These are phyloP conservation scores for Wallacemonas sp. DNA, from an alignment of 208 protist genomes.

Conservation along the genomic window DNA sequence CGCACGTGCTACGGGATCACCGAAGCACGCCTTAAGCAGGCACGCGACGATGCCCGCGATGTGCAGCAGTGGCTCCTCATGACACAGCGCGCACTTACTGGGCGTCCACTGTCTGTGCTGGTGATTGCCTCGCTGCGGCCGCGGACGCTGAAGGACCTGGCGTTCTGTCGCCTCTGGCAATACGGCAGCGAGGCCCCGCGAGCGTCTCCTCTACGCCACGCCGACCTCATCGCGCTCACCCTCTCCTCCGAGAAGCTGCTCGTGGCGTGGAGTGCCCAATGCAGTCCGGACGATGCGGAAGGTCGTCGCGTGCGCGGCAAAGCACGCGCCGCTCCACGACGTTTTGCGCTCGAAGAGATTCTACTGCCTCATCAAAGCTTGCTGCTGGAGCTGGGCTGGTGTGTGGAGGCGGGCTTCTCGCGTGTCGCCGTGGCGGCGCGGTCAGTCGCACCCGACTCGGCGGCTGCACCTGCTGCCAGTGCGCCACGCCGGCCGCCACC, in stretches of 20 bases:
- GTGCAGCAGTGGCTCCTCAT: constrained; percentile 18
- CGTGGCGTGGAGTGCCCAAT: neutral
- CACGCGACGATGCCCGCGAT: constrained; percentile 19
- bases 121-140: constrained; percentile 30
- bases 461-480: constrained; percentile 4
- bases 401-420: constrained; percentile 19
- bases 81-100: neutral
- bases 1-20: constrained; percentile 5
- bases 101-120: constrained; percentile 11
- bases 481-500: constrained; percentile 9
- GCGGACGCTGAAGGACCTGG: constrained; percentile 24
- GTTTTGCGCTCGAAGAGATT: neutral
- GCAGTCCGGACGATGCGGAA: neutral
- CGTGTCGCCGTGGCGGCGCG: neutral
- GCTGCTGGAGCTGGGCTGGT: constrained; percentile 42
- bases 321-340: constrained; percentile 18
- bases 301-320: neutral
- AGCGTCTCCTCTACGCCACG: constrained; percentile 27
- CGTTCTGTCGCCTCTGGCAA: constrained; percentile 37
- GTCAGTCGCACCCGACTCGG: no score
- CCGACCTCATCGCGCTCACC: constrained; percentile 24
- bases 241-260: constrained; percentile 19
- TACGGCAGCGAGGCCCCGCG: constrained; percentile 24
- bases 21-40: constrained; percentile 21
- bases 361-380: constrained; percentile 8